phyloP scores from a whole-genome alignment of 495 filamentous ascomycete genomes.

The Xylaria telfairii region DNA sequence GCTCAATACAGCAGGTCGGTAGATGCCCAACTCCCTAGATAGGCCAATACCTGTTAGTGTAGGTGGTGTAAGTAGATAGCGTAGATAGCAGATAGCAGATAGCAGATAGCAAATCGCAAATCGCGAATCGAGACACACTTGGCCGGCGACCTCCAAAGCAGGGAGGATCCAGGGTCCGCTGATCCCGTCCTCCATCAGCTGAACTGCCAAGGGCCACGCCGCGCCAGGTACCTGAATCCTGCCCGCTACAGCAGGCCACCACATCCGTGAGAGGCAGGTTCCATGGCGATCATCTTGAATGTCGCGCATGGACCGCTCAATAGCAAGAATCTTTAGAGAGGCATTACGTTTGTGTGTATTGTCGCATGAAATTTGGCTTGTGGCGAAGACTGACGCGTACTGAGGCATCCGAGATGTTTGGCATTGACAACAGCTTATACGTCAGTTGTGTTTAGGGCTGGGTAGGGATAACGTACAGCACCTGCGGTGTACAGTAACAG shows the following conservation, averaged over 20 bases:
- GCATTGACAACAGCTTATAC: neutral
- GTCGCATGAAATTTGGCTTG: neutral
- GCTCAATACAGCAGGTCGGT: neutral
- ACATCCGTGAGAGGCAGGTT: neutral
- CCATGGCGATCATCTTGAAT: neutral
- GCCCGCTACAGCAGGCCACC: slow-evolving; percentile 5
- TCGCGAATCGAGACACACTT: neutral
- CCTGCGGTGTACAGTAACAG: neutral
- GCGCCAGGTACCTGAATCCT: neutral
- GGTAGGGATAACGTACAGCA: too few species aligned
- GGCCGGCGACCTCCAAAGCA: neutral
- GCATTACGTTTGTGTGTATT: neutral
- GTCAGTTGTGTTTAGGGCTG: too few species aligned
- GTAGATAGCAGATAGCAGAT: neutral
- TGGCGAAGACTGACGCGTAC: slow-evolving; percentile 19
- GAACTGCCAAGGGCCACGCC: slow-evolving; percentile 4
- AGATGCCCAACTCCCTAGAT: slow-evolving; percentile 4
- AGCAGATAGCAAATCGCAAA: too few species aligned
- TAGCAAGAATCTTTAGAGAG: neutral
- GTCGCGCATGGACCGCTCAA: slow-evolving; percentile 1
- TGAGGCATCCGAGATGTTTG: slow-evolving; percentile 19
- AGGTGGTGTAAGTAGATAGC: neutral
- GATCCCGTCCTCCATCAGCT: slow-evolving; percentile 15
- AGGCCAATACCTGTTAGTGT: neutral
- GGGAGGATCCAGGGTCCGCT: too few species aligned